Evolutionary conservation across 192 early-diverging fungal genomes (phyloP).

Genomic region (Paraglomus occultum): DNA sequence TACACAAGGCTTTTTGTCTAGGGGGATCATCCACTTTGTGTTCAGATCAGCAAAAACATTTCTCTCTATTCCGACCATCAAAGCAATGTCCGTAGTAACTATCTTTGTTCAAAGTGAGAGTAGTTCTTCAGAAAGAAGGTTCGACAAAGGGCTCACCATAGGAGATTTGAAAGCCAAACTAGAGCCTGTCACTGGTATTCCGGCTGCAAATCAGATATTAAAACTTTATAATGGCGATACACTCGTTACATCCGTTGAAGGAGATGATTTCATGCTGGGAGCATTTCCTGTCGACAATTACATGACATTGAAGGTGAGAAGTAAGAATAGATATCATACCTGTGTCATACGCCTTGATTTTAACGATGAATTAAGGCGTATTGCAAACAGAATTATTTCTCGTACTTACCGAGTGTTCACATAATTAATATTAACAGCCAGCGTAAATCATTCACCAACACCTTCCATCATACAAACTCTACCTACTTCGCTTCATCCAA

Average conservation of each 20-base stretch:
- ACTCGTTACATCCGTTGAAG: slow-evolving; percentile 49
- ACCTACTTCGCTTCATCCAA: neutral
- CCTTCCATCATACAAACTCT: neutral
- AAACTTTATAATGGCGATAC: slow-evolving; percentile 56
- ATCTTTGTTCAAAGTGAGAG: slow-evolving; percentile 85
- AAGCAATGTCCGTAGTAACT: slow-evolving; percentile 75
- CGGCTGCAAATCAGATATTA: slow-evolving; percentile 62
- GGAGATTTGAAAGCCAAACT: slow-evolving; percentile 77
- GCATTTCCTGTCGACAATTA: slow-evolving; percentile 84
- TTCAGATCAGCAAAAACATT: neutral
- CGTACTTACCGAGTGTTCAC: neutral
- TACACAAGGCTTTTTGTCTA: no score
- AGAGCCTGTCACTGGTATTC: slow-evolving; percentile 90
- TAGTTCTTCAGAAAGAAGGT: slow-evolving; percentile 81
- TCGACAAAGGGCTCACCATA: slow-evolving; percentile 73
- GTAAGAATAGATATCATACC: neutral
- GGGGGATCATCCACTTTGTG: no score
- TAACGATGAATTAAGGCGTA: neutral
- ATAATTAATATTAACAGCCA: neutral
- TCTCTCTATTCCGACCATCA: neutral
- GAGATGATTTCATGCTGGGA: slow-evolving; percentile 74
- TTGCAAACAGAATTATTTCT: neutral
- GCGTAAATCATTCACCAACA: neutral
- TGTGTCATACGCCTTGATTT: no score
- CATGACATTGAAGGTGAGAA: slow-evolving; percentile 67